Evolutionary conservation across 306 rosid species (phyloP).

Genomic region (Datisca glomerata): DNA sequence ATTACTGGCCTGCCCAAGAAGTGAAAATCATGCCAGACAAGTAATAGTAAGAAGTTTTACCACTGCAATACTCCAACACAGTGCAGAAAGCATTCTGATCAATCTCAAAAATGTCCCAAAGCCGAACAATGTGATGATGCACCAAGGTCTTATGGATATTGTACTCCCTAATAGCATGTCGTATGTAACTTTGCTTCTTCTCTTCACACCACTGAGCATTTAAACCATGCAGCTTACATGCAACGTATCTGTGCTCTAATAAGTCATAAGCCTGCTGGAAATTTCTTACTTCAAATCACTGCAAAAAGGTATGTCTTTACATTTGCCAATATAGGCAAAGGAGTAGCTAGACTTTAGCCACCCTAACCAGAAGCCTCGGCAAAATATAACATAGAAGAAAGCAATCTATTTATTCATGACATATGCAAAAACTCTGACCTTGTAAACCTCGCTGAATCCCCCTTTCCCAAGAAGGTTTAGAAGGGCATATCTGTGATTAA

Average conservation of each 20-base stretch:
- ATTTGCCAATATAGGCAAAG: constrained; percentile 72
- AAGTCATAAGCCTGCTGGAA: constrained; percentile 99
- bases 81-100: constrained; percentile 98
- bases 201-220: constrained; percentile 99
- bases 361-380: constrained; percentile 12
- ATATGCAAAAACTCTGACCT: constrained; percentile 49
- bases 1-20: too few relatives aligned
- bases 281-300: constrained; percentile 97
- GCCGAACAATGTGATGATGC: constrained; percentile 91
- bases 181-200: constrained; percentile 97
- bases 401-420: constrained; percentile 4
- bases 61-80: constrained; percentile 87
- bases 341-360: constrained; percentile 22
- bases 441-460: constrained; percentile 98
- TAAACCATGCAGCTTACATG: constrained; percentile 98
- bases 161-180: constrained; percentile 97
- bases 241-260: constrained; percentile 96
- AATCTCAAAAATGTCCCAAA: constrained; percentile 99
- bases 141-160: constrained; percentile 94
- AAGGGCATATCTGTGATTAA: constrained; percentile 80
- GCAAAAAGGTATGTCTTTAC: constrained; percentile 85
- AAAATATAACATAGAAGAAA: constrained; percentile 1
- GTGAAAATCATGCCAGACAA: too few relatives aligned
- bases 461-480: constrained; percentile 99
- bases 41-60: constrained; percentile 27